These are phyloP conservation scores for Microcera coccophila DNA, from an alignment of 2,329 filamentous ascomycete species.

Conservation along the genomic window DNA sequence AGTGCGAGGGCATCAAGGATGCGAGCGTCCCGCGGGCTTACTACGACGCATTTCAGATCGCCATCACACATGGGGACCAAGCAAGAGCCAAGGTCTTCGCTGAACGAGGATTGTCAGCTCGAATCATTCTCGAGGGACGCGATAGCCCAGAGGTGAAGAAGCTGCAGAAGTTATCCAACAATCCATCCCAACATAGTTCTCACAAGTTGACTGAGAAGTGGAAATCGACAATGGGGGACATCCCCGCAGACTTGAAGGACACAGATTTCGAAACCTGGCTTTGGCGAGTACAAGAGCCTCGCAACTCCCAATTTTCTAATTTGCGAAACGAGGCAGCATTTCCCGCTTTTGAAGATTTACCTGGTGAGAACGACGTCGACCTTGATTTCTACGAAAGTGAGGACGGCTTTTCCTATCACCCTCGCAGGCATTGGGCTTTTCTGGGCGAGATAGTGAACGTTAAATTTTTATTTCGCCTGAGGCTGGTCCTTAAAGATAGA, in stretches of 20 bases:
- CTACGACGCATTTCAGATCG: not conserved
- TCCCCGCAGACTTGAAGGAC: not conserved
- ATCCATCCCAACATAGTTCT: not conserved
- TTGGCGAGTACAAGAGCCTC: not conserved
- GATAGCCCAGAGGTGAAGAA: not conserved
- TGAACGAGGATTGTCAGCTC: not conserved
- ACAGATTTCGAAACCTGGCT: slow-evolving; percentile 7
- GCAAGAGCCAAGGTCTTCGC: slow-evolving; percentile 9
- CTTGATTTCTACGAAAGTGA: slow-evolving; percentile 1
- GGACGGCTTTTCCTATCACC: not conserved
- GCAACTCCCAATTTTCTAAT: too few species aligned
- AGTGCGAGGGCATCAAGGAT: not conserved
- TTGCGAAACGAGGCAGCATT: slow-evolving; percentile 7
- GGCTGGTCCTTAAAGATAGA: slow-evolving; percentile 9
- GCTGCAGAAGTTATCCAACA: too few species aligned
- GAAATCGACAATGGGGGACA: not conserved
- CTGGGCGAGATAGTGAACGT: slow-evolving; percentile 11
- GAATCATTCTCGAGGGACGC: not conserved
- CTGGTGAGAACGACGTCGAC: not conserved
- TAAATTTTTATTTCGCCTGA: not conserved
- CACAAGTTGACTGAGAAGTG: not conserved
- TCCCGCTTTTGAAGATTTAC: slow-evolving; percentile 2
- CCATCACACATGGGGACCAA: slow-evolving; percentile 1
- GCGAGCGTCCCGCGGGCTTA: not conserved
- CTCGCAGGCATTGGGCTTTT: slow-evolving; percentile 13